Base-by-base conservation (phyloP, 257 asterid genomes). In the Solanum bukasovii region DNA sequence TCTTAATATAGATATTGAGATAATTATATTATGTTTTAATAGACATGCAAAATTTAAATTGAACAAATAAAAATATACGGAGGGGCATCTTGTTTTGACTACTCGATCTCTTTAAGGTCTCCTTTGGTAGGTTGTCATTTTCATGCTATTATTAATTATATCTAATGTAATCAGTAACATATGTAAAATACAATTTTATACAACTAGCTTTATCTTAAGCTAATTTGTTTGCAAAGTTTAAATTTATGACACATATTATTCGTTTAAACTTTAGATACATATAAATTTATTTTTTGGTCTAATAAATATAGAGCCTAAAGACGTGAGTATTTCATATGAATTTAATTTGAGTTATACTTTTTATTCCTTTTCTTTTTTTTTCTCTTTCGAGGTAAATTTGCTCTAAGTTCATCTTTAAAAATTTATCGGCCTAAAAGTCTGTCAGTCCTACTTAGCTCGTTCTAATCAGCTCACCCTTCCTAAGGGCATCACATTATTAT, bases 391-490 rank as follows among this genome's bases (percentile, higher is more conserved):
- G 27, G 5, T 59, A 0, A 59, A 21, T 21, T 61, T 1, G 27
- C 13, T 61, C 0, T 8, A 61, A 9, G 13, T 61, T 52, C 9
- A 16, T 52, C 63, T 52, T 52, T 9, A 23, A 23, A 61, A 61
- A 10, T 0, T 61, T 61, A 10, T 61, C 13, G 0, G 0, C 1
- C 5, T 63, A 63, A 4, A 63, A 10, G 3, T n/a, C 3, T 23
- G 0, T 63, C 16, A 10, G 0, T 63, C 14, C 0, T 63, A 23
- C 3, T 63, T 23, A 9, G 1, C 14, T 10, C 7, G 7, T 25
- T 0, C 14, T 23, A 0, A 63, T 1, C 7, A 13, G 3, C 31
- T 11, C 31, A 23, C 70, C 70, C 31, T 63, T 61, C 70, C 13
- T 9, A 9, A 63, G 14, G 71, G 31, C 12, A 18, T 63, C 71